These are phyloP conservation scores for Rhizophagus prolifer DNA, from an alignment of 192 early-diverging fungal genomes.

Conservation along the genomic window DNA sequence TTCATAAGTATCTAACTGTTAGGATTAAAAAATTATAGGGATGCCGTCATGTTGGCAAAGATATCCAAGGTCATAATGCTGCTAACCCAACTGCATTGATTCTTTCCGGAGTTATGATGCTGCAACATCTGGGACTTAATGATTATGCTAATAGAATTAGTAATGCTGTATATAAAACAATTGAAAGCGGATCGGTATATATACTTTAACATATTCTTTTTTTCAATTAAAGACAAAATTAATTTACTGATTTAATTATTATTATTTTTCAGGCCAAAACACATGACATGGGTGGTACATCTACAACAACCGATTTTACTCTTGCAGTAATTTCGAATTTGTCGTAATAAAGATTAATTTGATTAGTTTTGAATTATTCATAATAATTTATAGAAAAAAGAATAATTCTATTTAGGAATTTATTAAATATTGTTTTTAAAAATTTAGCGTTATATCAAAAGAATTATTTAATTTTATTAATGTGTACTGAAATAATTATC, in stretches of 20 bases:
- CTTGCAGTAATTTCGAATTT: slow-evolving; percentile 77
- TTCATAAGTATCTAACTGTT: neutral
- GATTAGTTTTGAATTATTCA: too few relatives aligned
- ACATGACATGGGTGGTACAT: slow-evolving; percentile 84
- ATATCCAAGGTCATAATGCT: slow-evolving; percentile 91
- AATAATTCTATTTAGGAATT: too few relatives aligned
- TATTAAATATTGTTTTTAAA: too few relatives aligned
- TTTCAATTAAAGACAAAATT: neutral
- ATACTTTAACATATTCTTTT: neutral
- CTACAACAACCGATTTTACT: slow-evolving; percentile 93
- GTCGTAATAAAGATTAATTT: slow-evolving; percentile 32
- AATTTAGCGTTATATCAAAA: too few relatives aligned
- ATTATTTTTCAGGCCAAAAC: slow-evolving; percentile 52
- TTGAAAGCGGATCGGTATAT: slow-evolving; percentile 68
- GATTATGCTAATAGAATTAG: slow-evolving; percentile 90
- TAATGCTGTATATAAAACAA: slow-evolving; percentile 85
- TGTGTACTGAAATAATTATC: too few relatives aligned
- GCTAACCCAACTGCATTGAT: slow-evolving; percentile 96
- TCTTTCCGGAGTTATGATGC: slow-evolving; percentile 92
- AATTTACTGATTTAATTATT: neutral
- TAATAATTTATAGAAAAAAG: too few relatives aligned
- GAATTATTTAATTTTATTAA: too few relatives aligned
- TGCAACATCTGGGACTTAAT: slow-evolving; percentile 90
- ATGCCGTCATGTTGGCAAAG: slow-evolving; percentile 97
- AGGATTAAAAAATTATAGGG: slow-evolving; percentile 45